Evolutionary conservation across 257 asterid genomes (phyloP).

Genomic region (Coffea eugenioides): DNA sequence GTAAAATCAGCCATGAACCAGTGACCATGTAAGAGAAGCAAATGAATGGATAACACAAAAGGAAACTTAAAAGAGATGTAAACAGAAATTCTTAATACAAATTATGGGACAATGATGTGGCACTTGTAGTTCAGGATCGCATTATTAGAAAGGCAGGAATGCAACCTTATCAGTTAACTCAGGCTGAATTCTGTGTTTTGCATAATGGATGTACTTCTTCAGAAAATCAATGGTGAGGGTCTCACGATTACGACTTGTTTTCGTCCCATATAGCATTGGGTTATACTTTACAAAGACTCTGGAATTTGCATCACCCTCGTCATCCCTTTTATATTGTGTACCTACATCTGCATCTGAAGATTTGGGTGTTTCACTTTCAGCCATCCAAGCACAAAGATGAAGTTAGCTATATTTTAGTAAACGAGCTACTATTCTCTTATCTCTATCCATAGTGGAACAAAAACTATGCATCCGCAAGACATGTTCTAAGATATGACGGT

Average conservation of each 20-base stretch:
- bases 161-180: constrained; percentile 95
- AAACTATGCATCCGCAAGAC: constrained; percentile 87
- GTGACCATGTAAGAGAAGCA: neutral
- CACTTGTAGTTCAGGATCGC: neutral
- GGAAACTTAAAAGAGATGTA: neutral
- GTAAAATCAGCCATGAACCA: constrained; percentile 23
- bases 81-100: neutral
- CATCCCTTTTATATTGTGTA: constrained; percentile 55
- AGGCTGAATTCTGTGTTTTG: constrained; percentile 84
- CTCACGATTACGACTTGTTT: constrained; percentile 61
- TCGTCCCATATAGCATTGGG: constrained; percentile 80
- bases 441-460: constrained; percentile 72
- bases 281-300: constrained; percentile 76
- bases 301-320: constrained; percentile 64
- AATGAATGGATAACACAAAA: neutral
- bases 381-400: neutral
- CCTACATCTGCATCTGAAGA: constrained; percentile 55
- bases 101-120: neutral
- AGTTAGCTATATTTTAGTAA: constrained; percentile 11
- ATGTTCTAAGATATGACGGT: constrained; percentile 86
- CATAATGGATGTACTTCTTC: constrained; percentile 86
- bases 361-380: constrained; percentile 18
- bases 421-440: constrained; percentile 27
- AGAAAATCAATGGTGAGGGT: constrained; percentile 82
- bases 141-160: neutral